A percentile compares a stretch with the other conserved stretches of the same genome.
phyloP scores from a whole-genome alignment of 495 filamentous ascomycete genomes.

The Aspergillus egyptiacus region DNA sequence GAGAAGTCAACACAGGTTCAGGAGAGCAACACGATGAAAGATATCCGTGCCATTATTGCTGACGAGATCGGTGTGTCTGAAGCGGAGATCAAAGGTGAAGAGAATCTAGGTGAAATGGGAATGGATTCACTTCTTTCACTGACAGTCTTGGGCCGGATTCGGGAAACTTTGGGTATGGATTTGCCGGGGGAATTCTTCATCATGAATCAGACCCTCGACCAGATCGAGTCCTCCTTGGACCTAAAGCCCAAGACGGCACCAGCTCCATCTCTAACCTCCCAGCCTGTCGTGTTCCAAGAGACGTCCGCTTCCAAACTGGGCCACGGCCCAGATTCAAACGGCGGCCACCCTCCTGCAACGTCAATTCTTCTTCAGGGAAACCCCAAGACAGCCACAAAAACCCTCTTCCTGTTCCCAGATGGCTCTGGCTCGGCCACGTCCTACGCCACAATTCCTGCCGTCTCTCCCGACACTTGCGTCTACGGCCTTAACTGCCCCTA shows the following conservation, averaged over 20 bases:
- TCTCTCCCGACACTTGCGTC: slow-evolving; percentile 49
- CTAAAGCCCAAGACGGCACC: slow-evolving; percentile 31
- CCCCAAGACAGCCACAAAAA: slow-evolving; percentile 26
- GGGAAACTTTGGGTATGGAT: slow-evolving; percentile 49
- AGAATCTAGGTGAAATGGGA: slow-evolving; percentile 43
- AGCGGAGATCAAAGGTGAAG: slow-evolving; percentile 49
- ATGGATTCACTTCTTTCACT: slow-evolving; percentile 51
- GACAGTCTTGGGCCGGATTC: slow-evolving; percentile 43
- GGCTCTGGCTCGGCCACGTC: slow-evolving; percentile 38
- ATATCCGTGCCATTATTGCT: slow-evolving; percentile 54
- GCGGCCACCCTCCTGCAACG: slow-evolving; percentile 38
- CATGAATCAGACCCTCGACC: slow-evolving; percentile 53
- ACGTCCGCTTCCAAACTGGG: slow-evolving; percentile 13
- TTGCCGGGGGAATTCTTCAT: slow-evolving; percentile 54
- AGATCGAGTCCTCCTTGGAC: slow-evolving; percentile 43
- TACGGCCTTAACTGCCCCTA: slow-evolving; percentile 63
- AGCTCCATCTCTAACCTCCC: slow-evolving; percentile 13
- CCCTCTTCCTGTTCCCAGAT: slow-evolving; percentile 35
- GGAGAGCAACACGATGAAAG: slow-evolving; percentile 42
- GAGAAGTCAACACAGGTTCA: slow-evolving; percentile 34
- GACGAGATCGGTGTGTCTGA: slow-evolving; percentile 62
- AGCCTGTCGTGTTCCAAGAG: slow-evolving; percentile 21
- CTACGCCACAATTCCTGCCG: slow-evolving; percentile 53
- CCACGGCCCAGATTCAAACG: slow-evolving; percentile 1
- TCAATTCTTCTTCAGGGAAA: slow-evolving; percentile 39